Base-by-base conservation (phyloP, 2,329 filamentous ascomycete species). In the Calonectria honghensis region DNA sequence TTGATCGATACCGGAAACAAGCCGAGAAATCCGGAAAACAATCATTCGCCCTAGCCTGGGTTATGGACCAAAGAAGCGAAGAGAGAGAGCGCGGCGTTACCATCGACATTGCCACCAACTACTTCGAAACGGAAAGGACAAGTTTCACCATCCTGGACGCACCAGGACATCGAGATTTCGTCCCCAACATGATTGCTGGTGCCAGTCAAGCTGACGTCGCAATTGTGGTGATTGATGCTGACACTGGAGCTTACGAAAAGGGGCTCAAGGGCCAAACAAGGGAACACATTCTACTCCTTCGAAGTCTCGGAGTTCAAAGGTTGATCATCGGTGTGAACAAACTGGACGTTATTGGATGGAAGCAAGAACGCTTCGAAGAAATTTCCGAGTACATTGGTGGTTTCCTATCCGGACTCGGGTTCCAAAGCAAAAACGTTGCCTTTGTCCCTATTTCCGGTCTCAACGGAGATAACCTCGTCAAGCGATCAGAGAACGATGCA, bases 131-230 rank as follows among this genome's bases (percentile, higher is more conserved):
- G 0, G 93, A 95, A 1, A 94, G 90, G 67, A 97, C 95, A 0
- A 91, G 90, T 14, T 98, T 98, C 82, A 98, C 97, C 1, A 98
- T 99, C 59, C 89, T 99, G 6, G 97, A 99, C 83, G 96, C 97
- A 0, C 97, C 97, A 0, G 97, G 97, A 0, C 97, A 99, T 85
- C 91, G 93, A 75, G 97, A 99, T 83, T 99, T 98, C 82, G 96
- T 99, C 27, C 97, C 97, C 0, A 99, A 98, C 84, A 99, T 99
- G 97, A 98, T 99, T 83, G 96, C 96, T 2, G 97, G 97, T 18
- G 96, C 96, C 4, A 97, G 95, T 73, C 96, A 98, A 85, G 97
- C 97, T 13, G 97, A 99, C 83, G 97, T 98, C 84, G 97, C 96
- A 0, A 94, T 99, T 0, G 88, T 99, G 4, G 97, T 99, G 27